Percentiles rank a stretch among this genome's conserved stretches.
Evolutionary conservation across 2,329 filamentous ascomycete species (phyloP).

Genomic region (Zymoseptoria ardabiliae): DNA sequence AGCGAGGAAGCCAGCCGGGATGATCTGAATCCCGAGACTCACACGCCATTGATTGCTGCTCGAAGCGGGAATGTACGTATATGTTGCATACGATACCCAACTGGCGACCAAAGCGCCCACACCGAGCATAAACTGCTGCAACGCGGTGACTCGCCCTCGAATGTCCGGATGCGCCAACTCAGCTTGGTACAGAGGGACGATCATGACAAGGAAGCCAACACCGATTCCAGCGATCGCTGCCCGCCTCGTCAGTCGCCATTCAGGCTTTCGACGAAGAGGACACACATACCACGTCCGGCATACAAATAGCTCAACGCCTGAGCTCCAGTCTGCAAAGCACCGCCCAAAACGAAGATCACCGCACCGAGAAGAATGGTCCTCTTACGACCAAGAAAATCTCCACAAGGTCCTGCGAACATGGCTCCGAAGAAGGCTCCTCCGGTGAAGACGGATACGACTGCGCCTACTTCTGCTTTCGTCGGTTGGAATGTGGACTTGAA

Average conservation of each 20-base stretch:
- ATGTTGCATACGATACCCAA: slow-evolving; percentile 63
- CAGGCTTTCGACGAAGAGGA: background rate
- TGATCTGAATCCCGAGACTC: slow-evolving; percentile 61
- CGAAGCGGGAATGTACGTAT: slow-evolving; percentile 42
- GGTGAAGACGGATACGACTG: slow-evolving; percentile 72
- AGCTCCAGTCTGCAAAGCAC: slow-evolving; percentile 65
- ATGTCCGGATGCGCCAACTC: slow-evolving; percentile 74
- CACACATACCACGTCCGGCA: slow-evolving; percentile 47
- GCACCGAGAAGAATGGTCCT: slow-evolving; percentile 66
- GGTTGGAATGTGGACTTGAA: slow-evolving; percentile 38
- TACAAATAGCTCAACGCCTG: slow-evolving; percentile 54
- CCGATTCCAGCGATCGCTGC: slow-evolving; percentile 31
- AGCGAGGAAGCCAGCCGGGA: slow-evolving; percentile 59
- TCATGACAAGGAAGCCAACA: slow-evolving; percentile 56
- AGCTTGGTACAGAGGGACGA: slow-evolving; percentile 67
- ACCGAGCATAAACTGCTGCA: slow-evolving; percentile 79
- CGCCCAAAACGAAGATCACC: slow-evolving; percentile 64
- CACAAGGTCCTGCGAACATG: slow-evolving; percentile 53
- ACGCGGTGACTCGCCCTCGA: slow-evolving; percentile 63
- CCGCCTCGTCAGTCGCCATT: slow-evolving; percentile 1
- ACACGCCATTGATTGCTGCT: slow-evolving; percentile 54
- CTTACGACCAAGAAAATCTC: slow-evolving; percentile 61
- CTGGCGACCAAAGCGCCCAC: slow-evolving; percentile 64
- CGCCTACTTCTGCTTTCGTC: slow-evolving; percentile 42
- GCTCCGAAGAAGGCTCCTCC: slow-evolving; percentile 67